Evolutionary conservation across 2,329 filamentous ascomycete species (phyloP), one percentile per base, ranked within the genome.

Genomic region (Pezicula neosporulosa): DNA sequence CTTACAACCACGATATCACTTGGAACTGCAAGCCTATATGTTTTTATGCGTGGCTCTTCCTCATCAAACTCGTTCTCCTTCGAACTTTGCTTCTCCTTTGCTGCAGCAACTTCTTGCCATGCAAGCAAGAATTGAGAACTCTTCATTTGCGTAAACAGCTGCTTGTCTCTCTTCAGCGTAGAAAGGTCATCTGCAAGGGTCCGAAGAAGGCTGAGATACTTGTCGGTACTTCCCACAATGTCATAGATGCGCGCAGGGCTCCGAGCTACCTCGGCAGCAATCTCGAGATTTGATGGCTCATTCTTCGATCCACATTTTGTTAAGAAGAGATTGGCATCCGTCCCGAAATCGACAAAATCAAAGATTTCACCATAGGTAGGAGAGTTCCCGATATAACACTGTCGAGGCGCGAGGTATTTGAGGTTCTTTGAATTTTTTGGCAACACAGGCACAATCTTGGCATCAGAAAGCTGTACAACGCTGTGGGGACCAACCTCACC

Each of bases 281-380:
- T 82, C 68, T 99, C 94, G 3, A 82, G 68, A 61, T 89, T 94
- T 3, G 87, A 95, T 4, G 94, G 94, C 68, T 99, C 93, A 56
- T 83, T 85, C 69, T 96, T 97, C 3, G 91, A 93, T 9, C 94
- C 94, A 57, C 92, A 90, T 56, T 89, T 89, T 60, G 91, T 82
- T 16, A 99, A 73, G 63, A 99, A 99, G 0, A 87, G 77, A 63
- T 97, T 97, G 2, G 90, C 93, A 65, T 93, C 85, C 33, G 78
- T 73, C 0, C 93, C 91, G 71, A 97, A 99, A 66, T 97, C 89
- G 13, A 97, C 92, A 69, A 97, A 99, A 66, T 97, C 91, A 59
- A 99, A 96, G 30, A 99, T 95, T 30, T 96, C 89, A 10, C 83
- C 87, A 62, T 95, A 99, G 7, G 76, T 77, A 2, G 72, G 67